phyloP scores from a whole-genome alignment of 2,329 filamentous ascomycete genomes.

The Botrytis deweyae region DNA sequence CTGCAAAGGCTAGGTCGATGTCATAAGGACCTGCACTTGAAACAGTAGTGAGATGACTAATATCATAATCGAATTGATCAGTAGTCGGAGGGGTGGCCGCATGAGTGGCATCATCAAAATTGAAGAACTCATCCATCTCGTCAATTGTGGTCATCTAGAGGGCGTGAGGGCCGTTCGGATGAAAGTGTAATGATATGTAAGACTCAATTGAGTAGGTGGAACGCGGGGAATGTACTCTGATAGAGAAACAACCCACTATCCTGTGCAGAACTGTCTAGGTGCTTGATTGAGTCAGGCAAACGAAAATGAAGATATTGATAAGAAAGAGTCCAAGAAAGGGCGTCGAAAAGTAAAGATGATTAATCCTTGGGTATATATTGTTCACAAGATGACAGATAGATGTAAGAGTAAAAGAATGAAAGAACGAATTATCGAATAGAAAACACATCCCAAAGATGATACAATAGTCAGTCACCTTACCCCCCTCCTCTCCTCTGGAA shows the following conservation, averaged over 20 bases:
- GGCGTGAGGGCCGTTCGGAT: conserved; percentile 27
- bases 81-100: conserved; percentile 35
- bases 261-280: not conserved
- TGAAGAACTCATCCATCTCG: conserved; percentile 59
- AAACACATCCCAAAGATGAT: not conserved
- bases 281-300: not conserved
- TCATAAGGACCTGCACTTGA: conserved; percentile 39
- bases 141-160: conserved; percentile 44
- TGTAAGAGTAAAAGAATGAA: not conserved
- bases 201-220: not conserved
- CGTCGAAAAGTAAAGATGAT: conserved; percentile 21
- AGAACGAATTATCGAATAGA: not conserved
- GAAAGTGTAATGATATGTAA: not conserved
- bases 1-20: conserved; percentile 55
- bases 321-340: conserved; percentile 30
- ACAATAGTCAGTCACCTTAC: not conserved
- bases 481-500: not conserved
- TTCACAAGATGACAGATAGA: not conserved
- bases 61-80: conserved; percentile 12
- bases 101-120: conserved; percentile 53
- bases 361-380: conserved; percentile 13
- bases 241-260: not conserved
- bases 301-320: not conserved
- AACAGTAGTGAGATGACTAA: conserved; percentile 9
- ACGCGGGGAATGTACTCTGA: too few species aligned